A percentile compares a stretch with the other conserved stretches of the same genome.
phyloP scores from a whole-genome alignment of 345 rosid species.

The Syzygium aqueum region DNA sequence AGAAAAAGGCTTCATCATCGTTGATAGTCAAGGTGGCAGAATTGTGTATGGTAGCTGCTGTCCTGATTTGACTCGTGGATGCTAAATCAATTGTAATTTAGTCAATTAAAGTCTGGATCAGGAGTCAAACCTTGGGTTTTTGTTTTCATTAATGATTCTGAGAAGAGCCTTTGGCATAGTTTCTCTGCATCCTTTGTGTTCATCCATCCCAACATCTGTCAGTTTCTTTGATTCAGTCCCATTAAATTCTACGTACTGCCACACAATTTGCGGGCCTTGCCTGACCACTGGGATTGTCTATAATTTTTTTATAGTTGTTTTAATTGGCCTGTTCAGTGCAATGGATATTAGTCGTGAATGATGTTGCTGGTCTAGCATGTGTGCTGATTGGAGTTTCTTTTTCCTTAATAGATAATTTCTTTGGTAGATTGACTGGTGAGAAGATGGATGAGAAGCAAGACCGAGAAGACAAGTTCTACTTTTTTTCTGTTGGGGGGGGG shows the following conservation, averaged over 20 bases:
- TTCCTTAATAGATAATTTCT: neutral
- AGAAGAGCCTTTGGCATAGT: neutral
- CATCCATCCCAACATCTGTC: neutral
- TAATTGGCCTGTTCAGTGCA: neutral
- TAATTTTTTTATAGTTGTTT: neutral
- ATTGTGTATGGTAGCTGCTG: neutral
- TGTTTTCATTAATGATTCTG: neutral
- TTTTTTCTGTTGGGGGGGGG: neutral
- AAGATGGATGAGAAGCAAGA: neutral
- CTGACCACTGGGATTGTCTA: neutral
- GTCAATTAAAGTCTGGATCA: neutral
- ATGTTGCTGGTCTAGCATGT: neutral
- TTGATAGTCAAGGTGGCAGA: neutral
- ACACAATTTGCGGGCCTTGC: neutral
- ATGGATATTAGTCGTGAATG: neutral
- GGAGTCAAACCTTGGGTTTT: neutral
- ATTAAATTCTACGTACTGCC: neutral
- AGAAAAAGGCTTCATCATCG: neutral
- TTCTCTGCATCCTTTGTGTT: neutral
- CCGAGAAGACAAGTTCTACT: neutral
- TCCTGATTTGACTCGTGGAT: neutral
- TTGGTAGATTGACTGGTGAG: neutral
- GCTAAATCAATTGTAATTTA: neutral
- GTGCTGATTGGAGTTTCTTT: neutral
- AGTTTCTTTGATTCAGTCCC: neutral